Conservation (phyloP, 2,329 filamentous ascomycete genomes). For the Gyromitra esculenta region DNA sequence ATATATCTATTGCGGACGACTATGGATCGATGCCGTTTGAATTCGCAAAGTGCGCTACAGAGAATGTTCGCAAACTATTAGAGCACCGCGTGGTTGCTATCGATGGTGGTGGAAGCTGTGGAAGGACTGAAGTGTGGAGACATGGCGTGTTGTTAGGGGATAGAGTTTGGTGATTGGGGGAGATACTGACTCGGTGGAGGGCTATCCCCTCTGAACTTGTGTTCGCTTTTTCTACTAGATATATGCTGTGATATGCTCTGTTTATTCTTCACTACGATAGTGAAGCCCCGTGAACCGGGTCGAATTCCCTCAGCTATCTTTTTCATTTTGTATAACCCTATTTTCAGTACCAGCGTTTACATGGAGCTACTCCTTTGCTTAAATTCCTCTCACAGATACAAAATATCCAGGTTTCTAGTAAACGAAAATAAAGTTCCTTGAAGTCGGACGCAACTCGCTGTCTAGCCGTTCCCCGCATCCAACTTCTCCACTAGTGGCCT, state of each 20-base stretch:
- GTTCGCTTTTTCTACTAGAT: not conserved
- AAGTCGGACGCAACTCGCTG: not conserved
- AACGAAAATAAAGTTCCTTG: not conserved
- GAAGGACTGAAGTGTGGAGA: not conserved
- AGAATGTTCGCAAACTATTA: constrained; percentile 1
- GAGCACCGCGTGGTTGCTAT: not conserved
- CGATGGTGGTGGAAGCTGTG: not conserved
- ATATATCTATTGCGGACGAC: constrained; percentile 16
- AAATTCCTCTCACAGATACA: too few relatives aligned
- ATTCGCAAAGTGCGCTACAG: not conserved
- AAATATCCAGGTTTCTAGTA: too few relatives aligned
- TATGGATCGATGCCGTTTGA: not conserved
- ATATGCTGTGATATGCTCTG: not conserved
- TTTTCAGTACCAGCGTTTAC: too few relatives aligned
- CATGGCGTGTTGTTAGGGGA: not conserved
- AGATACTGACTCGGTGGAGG: not conserved
- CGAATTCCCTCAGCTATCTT: too few relatives aligned
- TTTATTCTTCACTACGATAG: not conserved
- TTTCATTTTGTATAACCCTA: too few relatives aligned
- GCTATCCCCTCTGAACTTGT: not conserved
- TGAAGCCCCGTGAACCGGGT: not conserved
- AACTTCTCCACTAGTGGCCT: not conserved
- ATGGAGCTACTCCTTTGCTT: too few relatives aligned
- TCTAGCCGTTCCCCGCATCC: too few relatives aligned
- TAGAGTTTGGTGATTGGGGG: not conserved